Evolutionary conservation across 306 rosid species (phyloP), one percentile per base, ranked within the genome.

Genomic region (Cicer cuneatum): DNA sequence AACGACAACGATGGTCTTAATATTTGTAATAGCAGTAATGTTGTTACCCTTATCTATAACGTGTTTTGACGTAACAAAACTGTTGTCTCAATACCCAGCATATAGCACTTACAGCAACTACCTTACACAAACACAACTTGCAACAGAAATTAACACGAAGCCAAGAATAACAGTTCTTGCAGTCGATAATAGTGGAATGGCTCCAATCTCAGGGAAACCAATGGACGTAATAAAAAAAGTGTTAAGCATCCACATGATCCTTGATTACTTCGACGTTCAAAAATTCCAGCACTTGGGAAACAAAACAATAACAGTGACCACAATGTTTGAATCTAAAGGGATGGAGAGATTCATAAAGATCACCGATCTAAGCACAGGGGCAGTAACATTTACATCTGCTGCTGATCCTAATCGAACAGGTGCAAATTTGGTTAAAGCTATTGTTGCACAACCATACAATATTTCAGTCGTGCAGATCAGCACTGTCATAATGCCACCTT

Each of bases 401-500:
- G 21, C 78, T 2, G 67, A 79, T 1, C 38, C 65, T 2, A 18
- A 76, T 9, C 53, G 14, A 10, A 16, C 8, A 2, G 72, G 69
- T 4, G 65, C 78, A 12, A 70, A 15, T 7, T 16, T 84, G 19
- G 15, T 82, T 1, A 75, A 71, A 16, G 14, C 73, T 6, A 48
- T 87, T 0, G 47, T 14, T 10, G 53, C 78, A 0, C 64, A 84
- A 21, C 86, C 88, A 1, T 51, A 82, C 51, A 74, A 71, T 13
- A 62, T 87, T 2, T 84, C 88, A 0, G 72, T 87, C 10, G 38
- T 87, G 39, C 86, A 87, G 46, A 43, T 84, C 4, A 82, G 86
- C 71, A 21, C 41, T 7, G 60, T 74, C 11, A 69, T 87, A 1
- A 18, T 82, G 45, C 82, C 84, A 1, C 62, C 73, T 0, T 8